phyloP scores from a whole-genome alignment of 805 yeast species.

The Lipomyces starkeyi region DNA sequence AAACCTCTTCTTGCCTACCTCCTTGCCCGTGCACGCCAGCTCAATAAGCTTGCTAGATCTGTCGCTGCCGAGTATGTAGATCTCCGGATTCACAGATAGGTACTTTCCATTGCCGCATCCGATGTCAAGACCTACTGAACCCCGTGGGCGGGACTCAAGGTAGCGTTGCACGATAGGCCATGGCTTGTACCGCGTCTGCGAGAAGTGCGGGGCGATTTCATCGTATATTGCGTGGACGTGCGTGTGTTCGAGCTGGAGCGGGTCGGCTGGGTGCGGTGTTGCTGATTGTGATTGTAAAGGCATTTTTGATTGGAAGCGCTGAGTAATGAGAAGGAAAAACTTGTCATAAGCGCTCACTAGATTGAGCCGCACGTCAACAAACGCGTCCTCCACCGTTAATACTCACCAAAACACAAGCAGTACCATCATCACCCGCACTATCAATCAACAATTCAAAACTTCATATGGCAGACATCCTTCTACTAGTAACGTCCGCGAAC shows the following conservation, averaged over 20 bases:
- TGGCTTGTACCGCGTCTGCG: slow-evolving; percentile 92
- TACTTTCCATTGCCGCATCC: slow-evolving; percentile 99
- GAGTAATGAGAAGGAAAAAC: no score
- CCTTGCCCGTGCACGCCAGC: slow-evolving; percentile 22
- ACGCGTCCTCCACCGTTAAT: background rate
- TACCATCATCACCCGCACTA: slow-evolving; percentile 2
- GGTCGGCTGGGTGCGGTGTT: background rate
- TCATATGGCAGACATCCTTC: slow-evolving; percentile 52
- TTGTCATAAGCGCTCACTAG: no score
- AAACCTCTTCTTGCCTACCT: slow-evolving; percentile 41
- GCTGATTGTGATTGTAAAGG: background rate
- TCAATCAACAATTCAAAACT: background rate
- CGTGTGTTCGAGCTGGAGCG: slow-evolving; percentile 58
- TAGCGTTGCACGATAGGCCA: slow-evolving; percentile 94
- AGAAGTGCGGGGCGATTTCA: slow-evolving; percentile 89
- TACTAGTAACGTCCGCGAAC: slow-evolving; percentile 66
- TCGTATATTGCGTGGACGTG: slow-evolving; percentile 93
- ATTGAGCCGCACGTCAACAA: slow-evolving; percentile 1
- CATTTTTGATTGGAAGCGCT: background rate
- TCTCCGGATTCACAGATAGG: slow-evolving; percentile 67
- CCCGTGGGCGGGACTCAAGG: slow-evolving; percentile 55
- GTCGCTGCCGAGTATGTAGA: slow-evolving; percentile 72
- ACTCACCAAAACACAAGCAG: background rate
- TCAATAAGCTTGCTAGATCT: slow-evolving; percentile 40
- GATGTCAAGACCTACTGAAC: slow-evolving; percentile 83